Evolutionary conservation across 768 basidiomycete species (phyloP).

Genomic region (Amanita rubescens): DNA sequence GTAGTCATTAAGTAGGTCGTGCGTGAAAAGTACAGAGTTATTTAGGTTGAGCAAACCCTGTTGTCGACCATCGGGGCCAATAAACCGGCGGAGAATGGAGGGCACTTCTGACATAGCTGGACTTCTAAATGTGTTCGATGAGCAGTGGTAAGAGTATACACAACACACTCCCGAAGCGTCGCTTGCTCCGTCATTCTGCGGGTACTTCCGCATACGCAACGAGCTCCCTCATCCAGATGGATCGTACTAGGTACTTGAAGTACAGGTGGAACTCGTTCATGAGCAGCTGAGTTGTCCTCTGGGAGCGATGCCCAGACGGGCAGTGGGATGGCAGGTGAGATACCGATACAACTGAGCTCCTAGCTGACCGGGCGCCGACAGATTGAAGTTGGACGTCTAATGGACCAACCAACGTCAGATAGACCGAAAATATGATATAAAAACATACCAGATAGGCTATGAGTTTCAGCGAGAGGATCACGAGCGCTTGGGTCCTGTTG

Average conservation of each 20-base stretch:
- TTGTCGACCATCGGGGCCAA: conserved; percentile 23
- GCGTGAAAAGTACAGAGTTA: conserved; percentile 22
- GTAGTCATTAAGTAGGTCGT: conserved; percentile 28
- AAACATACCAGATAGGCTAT: not conserved
- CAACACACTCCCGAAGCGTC: not conserved
- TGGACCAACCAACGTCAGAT: no score
- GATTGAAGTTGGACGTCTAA: not conserved
- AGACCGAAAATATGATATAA: no score
- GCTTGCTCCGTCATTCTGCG: not conserved
- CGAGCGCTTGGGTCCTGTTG: not conserved
- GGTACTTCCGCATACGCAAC: no score
- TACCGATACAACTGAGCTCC: not conserved
- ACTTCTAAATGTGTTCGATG: not conserved
- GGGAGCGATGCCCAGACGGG: no score
- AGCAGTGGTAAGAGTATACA: not conserved
- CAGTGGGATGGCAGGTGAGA: no score
- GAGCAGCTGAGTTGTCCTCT: no score
- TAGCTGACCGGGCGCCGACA: not conserved
- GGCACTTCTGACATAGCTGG: not conserved
- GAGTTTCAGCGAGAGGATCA: not conserved
- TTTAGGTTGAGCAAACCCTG: conserved; percentile 29
- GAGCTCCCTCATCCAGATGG: no score
- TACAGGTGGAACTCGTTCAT: no score
- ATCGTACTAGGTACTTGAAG: no score
- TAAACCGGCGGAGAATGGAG: conserved; percentile 7